A percentile compares a stretch with the other conserved stretches of the same genome.
Conservation (phyloP, 768 basidiomycete species). For the Rhizopogon roseolus region DNA sequence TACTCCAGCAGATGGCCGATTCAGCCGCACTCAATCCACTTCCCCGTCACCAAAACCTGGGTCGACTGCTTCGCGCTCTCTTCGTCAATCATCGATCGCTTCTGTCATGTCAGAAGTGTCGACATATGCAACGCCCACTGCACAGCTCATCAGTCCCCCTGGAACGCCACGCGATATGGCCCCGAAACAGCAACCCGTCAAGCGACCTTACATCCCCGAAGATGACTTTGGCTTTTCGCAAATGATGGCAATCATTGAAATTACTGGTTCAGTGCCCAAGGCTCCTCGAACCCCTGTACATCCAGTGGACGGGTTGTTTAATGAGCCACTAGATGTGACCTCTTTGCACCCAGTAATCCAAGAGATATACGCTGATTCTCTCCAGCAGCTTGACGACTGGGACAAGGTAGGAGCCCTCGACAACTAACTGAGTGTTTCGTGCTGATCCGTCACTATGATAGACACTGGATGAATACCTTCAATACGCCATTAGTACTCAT, state of each 20-base stretch:
- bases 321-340: constrained; percentile 53
- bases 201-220: constrained; percentile 49
- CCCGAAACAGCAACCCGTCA: constrained; percentile 32
- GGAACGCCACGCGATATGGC: constrained; percentile 16
- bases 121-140: constrained; percentile 40
- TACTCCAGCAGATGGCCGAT: constrained; percentile 9
- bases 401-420: constrained; percentile 53
- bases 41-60: constrained; percentile 22
- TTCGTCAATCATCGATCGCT: constrained; percentile 67
- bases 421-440: background rate
- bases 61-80: constrained; percentile 22
- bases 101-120: constrained; percentile 65
- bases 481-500: constrained; percentile 17
- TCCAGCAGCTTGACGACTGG: constrained; percentile 74
- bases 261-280: constrained; percentile 39
- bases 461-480: constrained; percentile 27
- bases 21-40: constrained; percentile 18
- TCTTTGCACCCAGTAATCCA: constrained; percentile 65
- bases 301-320: constrained; percentile 69
- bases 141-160: constrained; percentile 23
- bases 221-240: constrained; percentile 84
- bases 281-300: constrained; percentile 39
- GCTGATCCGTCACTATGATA: constrained; percentile 5
- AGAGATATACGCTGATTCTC: constrained; percentile 65
- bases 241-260: constrained; percentile 88